Conservation (phyloP, 73 alveolate species). For the Breviolum minutum region DNA sequence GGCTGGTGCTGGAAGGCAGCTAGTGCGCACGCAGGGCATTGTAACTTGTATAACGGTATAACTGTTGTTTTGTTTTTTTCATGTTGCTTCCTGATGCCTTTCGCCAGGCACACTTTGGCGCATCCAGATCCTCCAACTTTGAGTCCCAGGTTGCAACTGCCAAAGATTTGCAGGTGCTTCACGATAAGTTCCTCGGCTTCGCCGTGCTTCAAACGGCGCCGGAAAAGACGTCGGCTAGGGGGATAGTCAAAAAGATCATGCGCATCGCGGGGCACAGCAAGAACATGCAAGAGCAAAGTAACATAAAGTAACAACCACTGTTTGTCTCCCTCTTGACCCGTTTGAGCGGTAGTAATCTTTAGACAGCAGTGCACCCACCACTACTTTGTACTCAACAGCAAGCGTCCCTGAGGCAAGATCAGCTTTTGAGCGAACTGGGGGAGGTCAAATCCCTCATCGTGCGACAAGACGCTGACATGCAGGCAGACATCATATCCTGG, state of each 20-base stretch:
- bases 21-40: too few species aligned
- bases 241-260: not conserved
- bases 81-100: not conserved
- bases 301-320: too few species aligned
- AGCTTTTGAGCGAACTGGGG: conserved; percentile 7
- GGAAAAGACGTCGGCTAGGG: not conserved
- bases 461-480: conserved; percentile 32
- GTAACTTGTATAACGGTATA: too few species aligned
- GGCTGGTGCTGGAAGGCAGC: too few species aligned
- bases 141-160: not conserved
- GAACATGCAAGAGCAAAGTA: too few species aligned
- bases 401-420: conserved; percentile 49
- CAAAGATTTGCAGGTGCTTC: not conserved
- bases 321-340: too few species aligned
- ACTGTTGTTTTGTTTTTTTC: not conserved
- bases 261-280: not conserved
- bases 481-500: not conserved
- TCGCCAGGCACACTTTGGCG: not conserved
- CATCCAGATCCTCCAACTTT: not conserved
- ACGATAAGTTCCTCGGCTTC: not conserved
- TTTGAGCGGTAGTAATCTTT: too few species aligned
- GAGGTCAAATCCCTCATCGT: not conserved
- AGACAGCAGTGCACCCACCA: too few species aligned
- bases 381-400: not conserved
- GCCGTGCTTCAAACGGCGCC: not conserved